Evolutionary conservation across 768 basidiomycete species (phyloP), one percentile per base, ranked within the genome.

Genomic region (Psilocybe tampanensis): DNA sequence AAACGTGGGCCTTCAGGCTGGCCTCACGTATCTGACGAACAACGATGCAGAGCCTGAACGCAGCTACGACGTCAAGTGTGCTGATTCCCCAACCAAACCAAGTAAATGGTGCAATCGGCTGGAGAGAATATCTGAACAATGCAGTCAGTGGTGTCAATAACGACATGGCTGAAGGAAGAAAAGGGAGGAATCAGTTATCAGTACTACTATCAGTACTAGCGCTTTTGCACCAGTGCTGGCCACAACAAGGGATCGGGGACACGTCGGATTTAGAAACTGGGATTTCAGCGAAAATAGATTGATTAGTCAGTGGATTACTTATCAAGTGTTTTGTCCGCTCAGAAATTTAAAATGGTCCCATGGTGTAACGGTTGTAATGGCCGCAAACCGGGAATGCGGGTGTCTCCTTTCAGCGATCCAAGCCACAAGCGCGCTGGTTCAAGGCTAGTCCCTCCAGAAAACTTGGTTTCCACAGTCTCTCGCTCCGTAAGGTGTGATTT

Each of bases 371-470:
- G 90, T 81, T 92, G 89, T 92, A 83, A 72, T 65, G 90, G 89
- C 87, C 87, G 82, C 75, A 78, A 88, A 66, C 79, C 78, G 84
- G 90, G 90, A 86, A 91, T 92, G 89, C 77, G 85, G 75, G 75
- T 80, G 82, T 80, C 82, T 80, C 73, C 72, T 72, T 59, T 74
- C 75, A 89, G 83, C 84, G 88, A 82, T 71, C 61, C 43, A 71
- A 64, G 72, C 75, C 82, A 79, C 76, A 72, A 81, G 90, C 84
- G 90, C 90, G 90, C 90, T 89, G 86, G 88, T 91, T 92, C 90
- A 88, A 92, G 88, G 81, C 89, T 82, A 85, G 86, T 88, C 88
- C 89, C 90, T 91, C 89, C 88, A 85, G 90, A 92, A 90, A 92
- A 91, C 88, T 92, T 91, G 89, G 90, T 88, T 74, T 80, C 83